phyloP scores from a whole-genome alignment of 2,329 filamentous ascomycete species.

The Scedosporium dehoogii region DNA sequence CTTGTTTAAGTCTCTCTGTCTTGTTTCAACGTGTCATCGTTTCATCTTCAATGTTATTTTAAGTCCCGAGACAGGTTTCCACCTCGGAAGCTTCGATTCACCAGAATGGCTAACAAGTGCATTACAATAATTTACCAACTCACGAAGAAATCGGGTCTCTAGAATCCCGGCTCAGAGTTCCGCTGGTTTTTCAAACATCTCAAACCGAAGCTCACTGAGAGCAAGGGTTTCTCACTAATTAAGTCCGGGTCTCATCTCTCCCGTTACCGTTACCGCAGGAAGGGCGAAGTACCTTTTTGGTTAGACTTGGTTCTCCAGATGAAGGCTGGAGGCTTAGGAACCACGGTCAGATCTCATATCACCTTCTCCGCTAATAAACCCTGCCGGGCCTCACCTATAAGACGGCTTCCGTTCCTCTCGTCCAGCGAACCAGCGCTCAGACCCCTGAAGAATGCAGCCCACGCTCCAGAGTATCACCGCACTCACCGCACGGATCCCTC shows the following conservation, averaged over 20 bases:
- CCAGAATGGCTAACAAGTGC: too few relatives aligned
- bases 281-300: too few relatives aligned
- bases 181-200: background rate
- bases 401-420: background rate
- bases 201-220: background rate
- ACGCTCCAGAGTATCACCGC: background rate
- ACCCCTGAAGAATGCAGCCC: constrained; percentile 1
- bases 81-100: too few relatives aligned
- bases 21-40: too few relatives aligned
- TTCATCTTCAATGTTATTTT: too few relatives aligned
- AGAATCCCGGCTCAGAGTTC: too few relatives aligned
- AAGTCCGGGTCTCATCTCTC: too few relatives aligned
- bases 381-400: background rate
- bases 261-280: too few relatives aligned
- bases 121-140: background rate
- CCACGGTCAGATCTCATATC: background rate
- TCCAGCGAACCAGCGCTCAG: background rate
- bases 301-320: too few relatives aligned
- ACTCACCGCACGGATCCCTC: background rate
- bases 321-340: too few relatives aligned
- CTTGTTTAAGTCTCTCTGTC: too few relatives aligned
- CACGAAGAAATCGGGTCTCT: background rate
- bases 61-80: too few relatives aligned
- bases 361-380: background rate
- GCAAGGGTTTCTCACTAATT: background rate